These are phyloP conservation scores for Malus domestica DNA, from an alignment of 306 rosid species.

Conservation along the genomic window DNA sequence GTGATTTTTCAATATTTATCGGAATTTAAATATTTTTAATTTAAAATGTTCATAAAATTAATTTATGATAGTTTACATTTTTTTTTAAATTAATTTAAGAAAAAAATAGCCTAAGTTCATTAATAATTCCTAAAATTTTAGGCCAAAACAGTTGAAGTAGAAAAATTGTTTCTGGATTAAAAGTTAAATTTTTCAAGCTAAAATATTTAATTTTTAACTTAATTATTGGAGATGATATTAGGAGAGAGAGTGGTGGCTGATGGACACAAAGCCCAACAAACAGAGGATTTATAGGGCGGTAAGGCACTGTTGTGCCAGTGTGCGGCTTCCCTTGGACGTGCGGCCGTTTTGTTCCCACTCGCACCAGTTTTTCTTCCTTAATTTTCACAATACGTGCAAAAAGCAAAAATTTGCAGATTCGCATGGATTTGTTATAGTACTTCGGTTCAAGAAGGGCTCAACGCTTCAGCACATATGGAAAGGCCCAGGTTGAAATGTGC, in stretches of 20 bases:
- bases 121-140: too few relatives aligned
- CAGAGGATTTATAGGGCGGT: not conserved
- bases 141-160: rapidly evolving
- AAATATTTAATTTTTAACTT: too few relatives aligned
- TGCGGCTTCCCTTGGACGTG: not conserved
- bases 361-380: not conserved
- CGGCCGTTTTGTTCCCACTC: not conserved
- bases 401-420: not conserved
- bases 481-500: not conserved
- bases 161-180: too few relatives aligned
- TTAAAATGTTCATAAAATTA: too few relatives aligned
- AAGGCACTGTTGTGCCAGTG: not conserved
- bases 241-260: not conserved
- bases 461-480: not conserved
- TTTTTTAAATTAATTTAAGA: too few relatives aligned
- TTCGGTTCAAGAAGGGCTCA: not conserved
- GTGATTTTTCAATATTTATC: too few relatives aligned
- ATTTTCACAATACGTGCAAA: not conserved
- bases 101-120: too few relatives aligned
- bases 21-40: too few relatives aligned
- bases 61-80: too few relatives aligned
- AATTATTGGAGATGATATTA: not conserved
- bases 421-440: not conserved
- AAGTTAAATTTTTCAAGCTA: too few relatives aligned
- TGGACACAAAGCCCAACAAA: not conserved